Evolutionary conservation across 441 rosid genomes (phyloP), one percentile per base, ranked within the genome.

Genomic region (Bruguiera hainesii): DNA sequence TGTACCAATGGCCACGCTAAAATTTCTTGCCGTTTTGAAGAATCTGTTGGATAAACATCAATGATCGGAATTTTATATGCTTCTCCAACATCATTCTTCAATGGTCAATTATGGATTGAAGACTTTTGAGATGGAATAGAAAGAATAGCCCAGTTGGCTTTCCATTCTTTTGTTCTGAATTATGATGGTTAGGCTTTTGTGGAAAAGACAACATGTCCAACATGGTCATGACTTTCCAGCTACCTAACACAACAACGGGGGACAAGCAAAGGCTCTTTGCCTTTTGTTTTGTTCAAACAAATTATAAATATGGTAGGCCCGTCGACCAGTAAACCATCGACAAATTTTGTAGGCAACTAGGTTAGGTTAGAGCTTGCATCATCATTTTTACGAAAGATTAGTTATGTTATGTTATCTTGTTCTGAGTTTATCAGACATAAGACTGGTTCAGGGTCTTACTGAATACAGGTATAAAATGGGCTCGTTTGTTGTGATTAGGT

Each of bases 1-100:
- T 75, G 73, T 55, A 56, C 74, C 71, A 29, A 51, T 20, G 31
- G 75, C 51, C 51, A 66, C 65, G 64, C 57, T 64, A 70, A 16
- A 20, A 55, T 46, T 63, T 64, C 78, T 71, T 67, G 69, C 28
- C 10, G 57, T 9, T 26, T 49, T 15, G 55, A 64, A 70, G 65
- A 60, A 31, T 51, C 18, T 20, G 25, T 33, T 26, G 11, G 42
- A 48, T 26, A 13, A 21, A 58, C 29, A 9, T 28, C 61, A 21
- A 51, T 46, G 15, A 33, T 42, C 23, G 62, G 51, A 46, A 2
- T 5, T 28, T 21, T 21, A 4, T 46, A 30, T 10, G 58, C 15
- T 53, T 53, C 7, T 53, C 58, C 58, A 53, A 53, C 58, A 23
- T 26, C 6, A 21, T 2, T 23, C 23, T 26, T 20, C 28, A 23